These are phyloP conservation scores for Leptographium radiaticola DNA, from an alignment of 2,329 filamentous ascomycete species.

Conservation along the genomic window DNA sequence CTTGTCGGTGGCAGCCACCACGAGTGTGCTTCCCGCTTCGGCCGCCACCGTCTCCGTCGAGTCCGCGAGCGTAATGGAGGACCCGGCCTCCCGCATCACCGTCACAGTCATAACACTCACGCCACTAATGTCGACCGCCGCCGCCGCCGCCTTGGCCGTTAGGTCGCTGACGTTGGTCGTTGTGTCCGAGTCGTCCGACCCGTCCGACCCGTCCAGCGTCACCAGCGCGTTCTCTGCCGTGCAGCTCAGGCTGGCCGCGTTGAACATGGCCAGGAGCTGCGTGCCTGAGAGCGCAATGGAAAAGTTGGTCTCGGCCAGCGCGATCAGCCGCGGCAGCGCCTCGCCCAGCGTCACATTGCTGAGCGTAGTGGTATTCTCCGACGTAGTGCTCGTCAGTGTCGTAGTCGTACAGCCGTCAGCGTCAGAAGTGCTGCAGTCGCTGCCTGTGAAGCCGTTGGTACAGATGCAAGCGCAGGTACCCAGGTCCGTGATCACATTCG, in stretches of 20 bases:
- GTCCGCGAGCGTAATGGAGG: neutral
- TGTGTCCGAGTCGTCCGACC: constrained; percentile 14
- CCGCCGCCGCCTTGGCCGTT: neutral
- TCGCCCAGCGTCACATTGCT: constrained; percentile 68
- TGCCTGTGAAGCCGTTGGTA: constrained; percentile 67
- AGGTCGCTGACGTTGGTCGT: neutral
- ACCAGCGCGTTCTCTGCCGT: constrained; percentile 77
- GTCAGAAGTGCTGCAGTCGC: constrained; percentile 34
- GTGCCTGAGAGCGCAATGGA: constrained; percentile 60
- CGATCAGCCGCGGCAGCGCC: constrained; percentile 62
- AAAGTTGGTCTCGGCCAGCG: constrained; percentile 52
- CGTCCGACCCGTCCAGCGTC: constrained; percentile 53
- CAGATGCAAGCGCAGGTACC: constrained; percentile 76
- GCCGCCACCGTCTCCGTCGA: neutral
- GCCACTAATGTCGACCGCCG: neutral
- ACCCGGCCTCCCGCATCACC: neutral
- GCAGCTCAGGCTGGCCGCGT: constrained; percentile 63
- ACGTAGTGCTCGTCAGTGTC: constrained; percentile 18
- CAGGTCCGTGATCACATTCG: constrained; percentile 50
- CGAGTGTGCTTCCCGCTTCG: constrained; percentile 10
- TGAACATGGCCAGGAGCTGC: constrained; percentile 64
- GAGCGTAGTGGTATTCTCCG: constrained; percentile 23
- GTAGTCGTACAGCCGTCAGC: constrained; percentile 41
- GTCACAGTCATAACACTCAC: constrained; percentile 9
- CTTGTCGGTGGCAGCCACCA: constrained; percentile 8